Conservation (phyloP, 768 basidiomycete genomes). For the Phylloporus arenicola region DNA sequence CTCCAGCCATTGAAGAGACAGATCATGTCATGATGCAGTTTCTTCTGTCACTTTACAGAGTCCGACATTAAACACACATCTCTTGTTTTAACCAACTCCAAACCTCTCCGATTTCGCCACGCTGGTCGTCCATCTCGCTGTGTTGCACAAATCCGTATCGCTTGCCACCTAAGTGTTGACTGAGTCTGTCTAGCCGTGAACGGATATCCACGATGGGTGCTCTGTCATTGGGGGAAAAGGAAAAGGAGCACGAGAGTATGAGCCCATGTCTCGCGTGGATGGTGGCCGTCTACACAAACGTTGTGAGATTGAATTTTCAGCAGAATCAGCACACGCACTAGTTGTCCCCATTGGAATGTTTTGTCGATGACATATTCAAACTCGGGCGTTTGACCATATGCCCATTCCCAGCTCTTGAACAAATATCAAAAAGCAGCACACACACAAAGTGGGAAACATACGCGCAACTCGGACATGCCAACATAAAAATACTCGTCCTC, state of each 20-base stretch:
- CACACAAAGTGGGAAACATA: constrained; percentile 27
- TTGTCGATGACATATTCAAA: constrained; percentile 60
- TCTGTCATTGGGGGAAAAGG: constrained; percentile 18
- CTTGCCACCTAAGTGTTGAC: constrained; percentile 28
- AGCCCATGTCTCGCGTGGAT: constrained; percentile 64
- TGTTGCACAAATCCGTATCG: constrained; percentile 38
- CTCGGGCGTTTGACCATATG: constrained; percentile 89
- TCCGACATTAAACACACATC: constrained; percentile 9
- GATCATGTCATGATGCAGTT: background rate
- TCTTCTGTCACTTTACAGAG: background rate
- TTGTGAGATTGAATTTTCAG: background rate
- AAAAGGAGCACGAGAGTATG: constrained; percentile 45
- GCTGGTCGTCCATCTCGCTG: constrained; percentile 3
- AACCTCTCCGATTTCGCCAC: constrained; percentile 15
- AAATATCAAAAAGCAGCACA: background rate
- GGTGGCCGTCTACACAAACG: constrained; percentile 33
- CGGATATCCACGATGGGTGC: background rate
- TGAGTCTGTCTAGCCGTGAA: constrained; percentile 21
- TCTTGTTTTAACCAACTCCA: constrained; percentile 22
- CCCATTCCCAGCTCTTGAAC: constrained; percentile 87
- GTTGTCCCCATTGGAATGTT: constrained; percentile 48
- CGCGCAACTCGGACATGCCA: constrained; percentile 72
- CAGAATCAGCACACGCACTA: constrained; percentile 30
- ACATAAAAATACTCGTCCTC: constrained; percentile 55
- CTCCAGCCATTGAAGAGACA: background rate